Percentiles rank a stretch among this genome's conserved stretches.
Conservation (phyloP, 2,329 filamentous ascomycete genomes). For the Claviceps pazoutovae region DNA sequence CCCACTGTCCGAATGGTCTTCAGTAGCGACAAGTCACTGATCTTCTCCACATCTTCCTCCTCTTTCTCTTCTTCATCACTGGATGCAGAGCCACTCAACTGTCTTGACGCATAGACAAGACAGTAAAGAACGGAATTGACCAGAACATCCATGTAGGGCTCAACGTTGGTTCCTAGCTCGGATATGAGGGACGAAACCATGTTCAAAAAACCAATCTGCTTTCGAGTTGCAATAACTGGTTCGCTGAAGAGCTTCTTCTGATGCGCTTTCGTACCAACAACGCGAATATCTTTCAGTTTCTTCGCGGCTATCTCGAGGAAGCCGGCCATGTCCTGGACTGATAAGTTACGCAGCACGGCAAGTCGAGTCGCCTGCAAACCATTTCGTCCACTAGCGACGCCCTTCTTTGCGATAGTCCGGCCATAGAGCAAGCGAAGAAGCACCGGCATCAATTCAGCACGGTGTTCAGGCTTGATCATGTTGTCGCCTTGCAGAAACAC, state of each 20-base stretch:
- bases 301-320: slow-evolving; percentile 78
- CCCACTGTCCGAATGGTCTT: slow-evolving; percentile 55
- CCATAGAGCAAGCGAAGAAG: slow-evolving; percentile 81
- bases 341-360: slow-evolving; percentile 65
- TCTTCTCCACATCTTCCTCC: slow-evolving; percentile 29
- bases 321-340: slow-evolving; percentile 56
- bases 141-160: slow-evolving; percentile 52
- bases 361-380: slow-evolving; percentile 72
- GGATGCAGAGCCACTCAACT: slow-evolving; percentile 29
- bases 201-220: slow-evolving; percentile 82
- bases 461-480: slow-evolving; percentile 60
- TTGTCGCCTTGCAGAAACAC: slow-evolving; percentile 69
- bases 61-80: slow-evolving; percentile 20
- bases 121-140: slow-evolving; percentile 73
- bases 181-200: slow-evolving; percentile 81
- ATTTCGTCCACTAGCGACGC: slow-evolving; percentile 60
- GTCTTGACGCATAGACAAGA: slow-evolving; percentile 54
- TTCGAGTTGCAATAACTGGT: slow-evolving; percentile 52
- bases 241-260: slow-evolving; percentile 39
- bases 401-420: slow-evolving; percentile 70
- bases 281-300: slow-evolving; percentile 44
- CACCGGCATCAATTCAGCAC: slow-evolving; percentile 64
- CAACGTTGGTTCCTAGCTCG: slow-evolving; percentile 63
- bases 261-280: slow-evolving; percentile 37
- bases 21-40: slow-evolving; percentile 41